Base-by-base conservation (phyloP, 164 flowering plant genomes). In the Vitis rotundifolia region DNA sequence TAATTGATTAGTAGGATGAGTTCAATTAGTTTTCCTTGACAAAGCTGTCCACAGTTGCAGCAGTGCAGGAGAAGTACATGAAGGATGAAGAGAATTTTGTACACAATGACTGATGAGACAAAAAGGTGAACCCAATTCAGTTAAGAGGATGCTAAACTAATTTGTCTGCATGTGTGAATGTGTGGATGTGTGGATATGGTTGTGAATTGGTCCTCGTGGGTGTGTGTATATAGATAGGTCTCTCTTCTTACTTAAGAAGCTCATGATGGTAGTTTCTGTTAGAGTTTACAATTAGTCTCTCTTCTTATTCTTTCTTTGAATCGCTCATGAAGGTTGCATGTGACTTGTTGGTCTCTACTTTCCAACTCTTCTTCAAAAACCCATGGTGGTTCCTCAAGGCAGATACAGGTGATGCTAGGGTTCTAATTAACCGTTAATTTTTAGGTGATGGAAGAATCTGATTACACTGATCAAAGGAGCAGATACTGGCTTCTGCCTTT, bases 41-140 rank as follows among this genome's bases (percentile, higher is more conserved):
- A 37, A 64, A 72, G 61, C 8, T 48, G 68, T 77, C 53, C 71
- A 95, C 99, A 81, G 88, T 79, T 71, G 96, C 96, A 68, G 96
- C 88, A 18, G 97, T 95, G 75, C 99, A 95, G 75, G 99, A 95
- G 88, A 95, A 93, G 80, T 95, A 90, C 88, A 90, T 91, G 83
- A 87, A 88, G 71, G 94, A 95, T 78, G 97, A 88, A 59, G 88
- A 88, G 47, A 73, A 75, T 44, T 73, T 78, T 55, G 77, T 74
- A 49, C 9, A 65, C 0, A 49, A 57, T 49, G 58, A 80, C 22
- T 44, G 77, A 63, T 37, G 28, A 37, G n/a, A 55, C 1, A 13
- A 22, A 22, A 51, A 8, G 28, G 28, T 52, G 48, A 37, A 6
- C 7, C 44, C 44, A 37, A 37, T 37, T 37, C 44, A 37, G 6